Percentiles rank a stretch among this genome's conserved stretches.
Conservation (phyloP, 768 basidiomycete genomes). For the Lenzites betulinus region DNA sequence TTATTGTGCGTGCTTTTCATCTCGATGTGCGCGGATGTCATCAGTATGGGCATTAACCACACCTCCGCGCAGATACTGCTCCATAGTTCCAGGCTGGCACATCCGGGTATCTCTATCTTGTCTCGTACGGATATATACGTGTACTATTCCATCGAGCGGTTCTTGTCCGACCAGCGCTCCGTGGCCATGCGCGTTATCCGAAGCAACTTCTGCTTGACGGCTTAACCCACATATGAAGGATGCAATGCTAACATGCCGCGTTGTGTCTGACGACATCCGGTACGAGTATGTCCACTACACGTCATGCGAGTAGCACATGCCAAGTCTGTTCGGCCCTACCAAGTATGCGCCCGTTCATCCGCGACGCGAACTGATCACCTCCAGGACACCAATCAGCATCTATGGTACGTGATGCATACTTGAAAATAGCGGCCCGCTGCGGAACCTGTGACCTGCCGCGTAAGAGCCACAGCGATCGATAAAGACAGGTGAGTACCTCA, state of each 20-base stretch:
- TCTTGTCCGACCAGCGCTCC: background rate
- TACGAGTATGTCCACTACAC: too few species aligned
- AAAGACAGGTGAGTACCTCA: background rate
- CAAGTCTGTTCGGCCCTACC: background rate
- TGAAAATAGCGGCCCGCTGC: background rate
- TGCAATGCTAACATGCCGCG: too few species aligned
- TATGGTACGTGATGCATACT: too few species aligned
- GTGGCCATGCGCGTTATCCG: background rate
- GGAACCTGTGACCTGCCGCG: background rate
- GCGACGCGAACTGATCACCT: too few species aligned
- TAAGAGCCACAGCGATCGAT: background rate
- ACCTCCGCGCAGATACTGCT: constrained; percentile 41
- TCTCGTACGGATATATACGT: constrained; percentile 18
- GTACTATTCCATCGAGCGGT: constrained; percentile 7
- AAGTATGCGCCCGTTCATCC: too few species aligned
- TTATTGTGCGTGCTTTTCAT: constrained; percentile 66
- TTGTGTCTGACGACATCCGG: too few species aligned
- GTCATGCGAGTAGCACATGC: background rate
- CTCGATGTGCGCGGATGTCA: background rate
- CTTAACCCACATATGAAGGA: too few species aligned
- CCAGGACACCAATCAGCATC: too few species aligned
- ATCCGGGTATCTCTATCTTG: constrained; percentile 3
- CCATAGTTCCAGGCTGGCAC: constrained; percentile 35
- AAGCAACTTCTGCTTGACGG: background rate
- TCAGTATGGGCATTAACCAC: background rate